A percentile compares a stretch with the other conserved stretches of the same genome.
Evolutionary conservation across 2,329 filamentous ascomycete genomes (phyloP).

Genomic region (Malbranchea cinnamomea): DNA sequence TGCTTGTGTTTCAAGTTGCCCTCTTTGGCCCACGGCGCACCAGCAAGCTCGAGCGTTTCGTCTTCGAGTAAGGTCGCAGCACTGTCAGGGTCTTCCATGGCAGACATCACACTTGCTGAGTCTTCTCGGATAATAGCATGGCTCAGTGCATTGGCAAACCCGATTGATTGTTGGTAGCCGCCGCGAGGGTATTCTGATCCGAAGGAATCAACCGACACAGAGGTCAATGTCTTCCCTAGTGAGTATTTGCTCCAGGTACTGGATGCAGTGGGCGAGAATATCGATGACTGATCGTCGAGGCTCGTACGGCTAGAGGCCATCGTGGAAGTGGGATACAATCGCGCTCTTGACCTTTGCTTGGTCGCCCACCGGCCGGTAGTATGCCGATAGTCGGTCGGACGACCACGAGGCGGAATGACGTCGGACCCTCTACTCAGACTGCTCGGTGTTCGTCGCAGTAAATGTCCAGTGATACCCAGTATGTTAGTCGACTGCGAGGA

Average conservation of each 20-base stretch:
- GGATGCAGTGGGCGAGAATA: slow-evolving; percentile 85
- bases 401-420: slow-evolving; percentile 51
- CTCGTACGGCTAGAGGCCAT: slow-evolving; percentile 87
- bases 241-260: slow-evolving; percentile 94
- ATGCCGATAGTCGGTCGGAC: slow-evolving; percentile 49
- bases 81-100: slow-evolving; percentile 45
- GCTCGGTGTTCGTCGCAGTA: slow-evolving; percentile 75
- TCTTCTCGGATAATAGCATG: slow-evolving; percentile 89
- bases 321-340: slow-evolving; percentile 60
- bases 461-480: slow-evolving; percentile 50
- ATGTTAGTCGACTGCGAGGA: slow-evolving; percentile 41
- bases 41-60: slow-evolving; percentile 77
- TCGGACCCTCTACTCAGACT: slow-evolving; percentile 92
- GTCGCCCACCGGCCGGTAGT: slow-evolving; percentile 61
- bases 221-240: slow-evolving; percentile 75
- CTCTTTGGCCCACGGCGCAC: slow-evolving; percentile 97
- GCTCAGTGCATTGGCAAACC: slow-evolving; percentile 90
- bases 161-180: slow-evolving; percentile 91
- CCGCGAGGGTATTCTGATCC: slow-evolving; percentile 58
- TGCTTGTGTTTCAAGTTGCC: slow-evolving; percentile 93
- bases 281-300: slow-evolving; percentile 74
- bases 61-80: slow-evolving; percentile 65
- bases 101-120: slow-evolving; percentile 36
- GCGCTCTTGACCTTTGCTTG: slow-evolving; percentile 70
- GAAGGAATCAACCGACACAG: slow-evolving; percentile 84